These are phyloP conservation scores for Dactylellina leptospora DNA, from an alignment of 2,329 filamentous ascomycete genomes.

Conservation along the genomic window DNA sequence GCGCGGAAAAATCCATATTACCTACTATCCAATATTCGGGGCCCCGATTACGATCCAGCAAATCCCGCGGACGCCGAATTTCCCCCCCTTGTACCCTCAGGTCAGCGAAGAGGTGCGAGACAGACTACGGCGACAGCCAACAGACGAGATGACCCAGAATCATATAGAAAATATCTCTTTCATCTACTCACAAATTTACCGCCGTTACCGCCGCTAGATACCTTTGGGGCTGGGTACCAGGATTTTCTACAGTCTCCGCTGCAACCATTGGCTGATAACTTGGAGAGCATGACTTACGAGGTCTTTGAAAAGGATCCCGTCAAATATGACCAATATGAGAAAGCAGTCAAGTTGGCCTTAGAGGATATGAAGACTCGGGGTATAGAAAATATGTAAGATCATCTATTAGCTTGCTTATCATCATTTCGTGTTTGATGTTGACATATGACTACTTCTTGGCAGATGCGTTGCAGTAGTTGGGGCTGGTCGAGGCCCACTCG, in stretches of 20 bases:
- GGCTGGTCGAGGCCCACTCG: constrained; percentile 88
- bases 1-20: constrained; percentile 74
- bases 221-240: constrained; percentile 78
- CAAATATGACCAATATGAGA: constrained; percentile 96
- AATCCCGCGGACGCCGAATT: constrained; percentile 55
- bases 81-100: constrained; percentile 54
- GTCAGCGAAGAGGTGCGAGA: constrained; percentile 10
- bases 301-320: constrained; percentile 98
- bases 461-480: constrained; percentile 86
- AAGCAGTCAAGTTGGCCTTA: constrained; percentile 81
- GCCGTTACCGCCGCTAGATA: constrained; percentile 70
- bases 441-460: neutral
- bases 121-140: constrained; percentile 58
- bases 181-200: constrained; percentile 85
- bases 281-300: constrained; percentile 97
- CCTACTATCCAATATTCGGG: constrained; percentile 67
- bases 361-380: constrained; percentile 75
- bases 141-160: constrained; percentile 66
- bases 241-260: constrained; percentile 95
- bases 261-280: constrained; percentile 92
- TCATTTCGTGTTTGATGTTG: neutral
- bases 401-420: neutral
- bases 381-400: constrained; percentile 47
- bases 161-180: constrained; percentile 81
- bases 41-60: constrained; percentile 61